These are phyloP conservation scores for Neofusicoccum cordaticola DNA, from an alignment of 2,329 filamentous ascomycete species.

Conservation along the genomic window DNA sequence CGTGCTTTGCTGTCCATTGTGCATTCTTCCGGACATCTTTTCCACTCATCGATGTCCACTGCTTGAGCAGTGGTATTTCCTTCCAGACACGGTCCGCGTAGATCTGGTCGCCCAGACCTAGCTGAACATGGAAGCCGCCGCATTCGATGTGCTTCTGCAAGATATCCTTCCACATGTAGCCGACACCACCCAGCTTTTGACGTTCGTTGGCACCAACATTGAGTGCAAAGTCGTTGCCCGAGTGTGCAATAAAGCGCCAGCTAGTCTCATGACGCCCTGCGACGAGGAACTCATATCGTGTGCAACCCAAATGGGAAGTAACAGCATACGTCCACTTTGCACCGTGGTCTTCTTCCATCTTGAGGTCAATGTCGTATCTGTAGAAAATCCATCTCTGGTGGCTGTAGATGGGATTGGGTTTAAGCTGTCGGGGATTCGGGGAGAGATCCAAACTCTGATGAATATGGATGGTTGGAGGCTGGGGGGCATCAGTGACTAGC, in stretches of 20 bases:
- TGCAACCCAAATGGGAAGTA: slow-evolving; percentile 93
- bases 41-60: slow-evolving; percentile 90
- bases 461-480: slow-evolving; percentile 93
- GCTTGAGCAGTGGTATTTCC: slow-evolving; percentile 86
- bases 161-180: slow-evolving; percentile 99
- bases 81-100: slow-evolving; percentile 96
- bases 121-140: slow-evolving; percentile 89
- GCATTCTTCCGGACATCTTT: slow-evolving; percentile 90
- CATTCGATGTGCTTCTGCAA: slow-evolving; percentile 96
- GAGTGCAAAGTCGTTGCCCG: slow-evolving; percentile 91
- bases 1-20: slow-evolving; percentile 88
- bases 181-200: slow-evolving; percentile 79
- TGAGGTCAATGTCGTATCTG: slow-evolving; percentile 85
- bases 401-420: slow-evolving; percentile 75
- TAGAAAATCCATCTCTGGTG: slow-evolving; percentile 97
- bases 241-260: slow-evolving; percentile 95
- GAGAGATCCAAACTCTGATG: slow-evolving; percentile 88
- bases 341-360: slow-evolving; percentile 75
- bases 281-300: slow-evolving; percentile 95
- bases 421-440: slow-evolving; percentile 85
- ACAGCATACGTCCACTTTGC: slow-evolving; percentile 98
- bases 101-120: slow-evolving; percentile 90
- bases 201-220: slow-evolving; percentile 84
- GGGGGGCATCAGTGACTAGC: slow-evolving; percentile 83
- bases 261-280: slow-evolving; percentile 85